These are phyloP conservation scores for Papilionanthe hybrid DNA, from an alignment of 116 monocot species.

Conservation along the genomic window DNA sequence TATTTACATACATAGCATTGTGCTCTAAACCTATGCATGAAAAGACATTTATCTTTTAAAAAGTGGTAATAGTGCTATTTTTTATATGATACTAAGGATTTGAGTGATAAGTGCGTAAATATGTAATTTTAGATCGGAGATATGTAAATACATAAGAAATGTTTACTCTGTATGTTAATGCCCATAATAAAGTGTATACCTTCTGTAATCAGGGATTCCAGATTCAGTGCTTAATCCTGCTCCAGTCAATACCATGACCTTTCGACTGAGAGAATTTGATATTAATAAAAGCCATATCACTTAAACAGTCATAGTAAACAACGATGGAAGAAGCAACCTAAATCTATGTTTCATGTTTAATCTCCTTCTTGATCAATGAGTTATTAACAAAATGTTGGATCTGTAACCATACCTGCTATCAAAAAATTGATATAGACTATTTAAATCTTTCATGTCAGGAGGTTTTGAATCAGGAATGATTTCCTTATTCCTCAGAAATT, in stretches of 20 bases:
- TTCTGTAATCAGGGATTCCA: slow-evolving; percentile 99
- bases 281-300: slow-evolving; percentile 1
- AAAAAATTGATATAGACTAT: slow-evolving; percentile 65
- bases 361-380: background rate
- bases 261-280: slow-evolving; percentile 41
- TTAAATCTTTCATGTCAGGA: slow-evolving; percentile 55
- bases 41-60: no score
- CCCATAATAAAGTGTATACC: slow-evolving; percentile 26
- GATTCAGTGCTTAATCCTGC: slow-evolving; percentile 98
- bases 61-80: no score
- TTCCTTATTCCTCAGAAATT: slow-evolving; percentile 58
- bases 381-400: background rate
- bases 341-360: background rate
- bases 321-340: slow-evolving; percentile 1
- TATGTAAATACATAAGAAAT: no score
- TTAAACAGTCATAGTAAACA: background rate
- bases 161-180: no score
- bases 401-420: slow-evolving; percentile 43
- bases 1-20: no score
- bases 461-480: slow-evolving; percentile 79
- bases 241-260: slow-evolving; percentile 88
- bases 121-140: no score
- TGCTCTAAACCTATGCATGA: no score
- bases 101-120: no score
- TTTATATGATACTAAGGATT: no score